A percentile compares a stretch with the other conserved stretches of the same genome.
Evolutionary conservation across 345 rosid genomes (phyloP).

Genomic region (Euclidium syriacum): DNA sequence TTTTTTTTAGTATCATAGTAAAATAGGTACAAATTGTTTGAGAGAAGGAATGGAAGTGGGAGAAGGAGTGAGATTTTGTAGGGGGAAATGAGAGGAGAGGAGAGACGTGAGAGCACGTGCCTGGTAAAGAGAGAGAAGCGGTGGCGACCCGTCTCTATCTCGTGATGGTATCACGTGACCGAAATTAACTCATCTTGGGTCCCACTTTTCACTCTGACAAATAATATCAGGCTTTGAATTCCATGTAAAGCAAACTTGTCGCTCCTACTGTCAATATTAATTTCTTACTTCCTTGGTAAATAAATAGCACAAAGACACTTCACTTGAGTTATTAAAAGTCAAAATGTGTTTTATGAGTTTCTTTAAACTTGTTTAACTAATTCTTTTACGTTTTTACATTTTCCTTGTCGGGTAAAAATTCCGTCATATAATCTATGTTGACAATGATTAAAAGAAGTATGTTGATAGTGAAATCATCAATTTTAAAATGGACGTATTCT

Average conservation of each 20-base stretch:
- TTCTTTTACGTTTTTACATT: too few species aligned
- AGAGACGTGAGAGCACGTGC: constrained; percentile 35
- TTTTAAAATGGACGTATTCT: not conserved
- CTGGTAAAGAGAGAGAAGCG: constrained; percentile 16
- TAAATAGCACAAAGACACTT: constrained; percentile 16
- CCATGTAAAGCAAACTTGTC: constrained; percentile 19
- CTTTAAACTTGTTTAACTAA: too few species aligned
- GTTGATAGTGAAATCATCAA: not conserved
- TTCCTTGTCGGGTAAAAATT: too few species aligned
- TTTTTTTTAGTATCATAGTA: not conserved
- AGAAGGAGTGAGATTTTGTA: not conserved
- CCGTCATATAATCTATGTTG: too few species aligned
- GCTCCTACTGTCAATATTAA: not conserved
- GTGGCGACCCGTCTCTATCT: constrained; percentile 31
- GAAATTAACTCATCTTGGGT: constrained; percentile 1
- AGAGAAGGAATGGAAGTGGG: not conserved
- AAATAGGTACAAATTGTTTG: not conserved
- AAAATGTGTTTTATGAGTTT: too few species aligned
- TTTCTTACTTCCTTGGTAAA: not conserved
- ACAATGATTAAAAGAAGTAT: not conserved
- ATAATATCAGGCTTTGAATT: constrained; percentile 14
- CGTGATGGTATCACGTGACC: constrained; percentile 35
- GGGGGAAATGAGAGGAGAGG: constrained; percentile 10
- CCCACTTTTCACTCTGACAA: constrained; percentile 17
- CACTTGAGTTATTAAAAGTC: too few species aligned